Evolutionary conservation across 148 eudicot genomes (phyloP).

Genomic region (Rhododendron simsii): DNA sequence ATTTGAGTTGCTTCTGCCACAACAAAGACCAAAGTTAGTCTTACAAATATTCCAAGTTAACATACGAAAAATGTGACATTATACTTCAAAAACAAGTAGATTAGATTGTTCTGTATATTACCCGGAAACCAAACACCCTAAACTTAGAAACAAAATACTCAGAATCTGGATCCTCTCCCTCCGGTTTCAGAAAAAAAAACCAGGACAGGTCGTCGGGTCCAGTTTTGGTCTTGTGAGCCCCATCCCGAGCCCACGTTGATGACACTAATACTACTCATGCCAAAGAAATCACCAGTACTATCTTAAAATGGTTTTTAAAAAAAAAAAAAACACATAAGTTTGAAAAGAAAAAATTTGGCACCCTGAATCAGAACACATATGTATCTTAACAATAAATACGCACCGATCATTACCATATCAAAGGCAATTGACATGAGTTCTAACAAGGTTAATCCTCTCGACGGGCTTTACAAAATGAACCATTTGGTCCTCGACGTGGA

Average conservation of each 20-base stretch:
- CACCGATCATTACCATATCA: background rate
- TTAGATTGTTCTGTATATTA: background rate
- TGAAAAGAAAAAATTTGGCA: background rate
- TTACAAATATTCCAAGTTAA: background rate
- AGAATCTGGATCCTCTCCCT: background rate
- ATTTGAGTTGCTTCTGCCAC: slow-evolving; percentile 33
- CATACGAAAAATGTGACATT: background rate
- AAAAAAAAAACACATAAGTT: too few relatives aligned
- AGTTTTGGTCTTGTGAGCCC: background rate
- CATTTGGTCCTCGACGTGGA: background rate
- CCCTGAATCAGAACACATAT: background rate
- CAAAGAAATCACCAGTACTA: background rate
- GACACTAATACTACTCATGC: background rate
- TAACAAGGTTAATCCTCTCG: background rate
- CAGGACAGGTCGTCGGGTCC: background rate
- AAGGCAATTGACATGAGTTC: background rate
- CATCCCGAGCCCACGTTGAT: background rate
- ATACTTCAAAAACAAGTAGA: background rate
- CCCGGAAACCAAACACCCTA: background rate
- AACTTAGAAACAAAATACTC: background rate
- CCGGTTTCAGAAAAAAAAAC: background rate
- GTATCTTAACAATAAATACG: background rate
- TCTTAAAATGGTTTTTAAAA: background rate
- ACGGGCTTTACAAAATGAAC: background rate
- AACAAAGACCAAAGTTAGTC: slow-evolving; percentile 12